Percentiles rank a stretch among this genome's conserved stretches.
These are phyloP conservation scores for Suhomyces emberorum DNA, from an alignment of 805 yeast species.

Conservation along the genomic window DNA sequence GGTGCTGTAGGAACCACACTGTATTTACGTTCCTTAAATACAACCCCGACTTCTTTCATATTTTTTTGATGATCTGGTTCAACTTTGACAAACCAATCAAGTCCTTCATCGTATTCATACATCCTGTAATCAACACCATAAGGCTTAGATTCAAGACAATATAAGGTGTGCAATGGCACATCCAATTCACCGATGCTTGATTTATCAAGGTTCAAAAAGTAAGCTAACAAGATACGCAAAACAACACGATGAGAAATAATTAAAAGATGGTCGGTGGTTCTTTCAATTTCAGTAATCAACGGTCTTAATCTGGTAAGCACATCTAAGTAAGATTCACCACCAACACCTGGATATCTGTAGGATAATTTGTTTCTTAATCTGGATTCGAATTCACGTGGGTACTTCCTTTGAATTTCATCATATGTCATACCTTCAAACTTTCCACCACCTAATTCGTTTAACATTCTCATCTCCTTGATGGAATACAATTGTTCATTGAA, in stretches of 20 bases:
- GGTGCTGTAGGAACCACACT: slow-evolving; percentile 80
- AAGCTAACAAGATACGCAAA: slow-evolving; percentile 80
- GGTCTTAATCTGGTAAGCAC: slow-evolving; percentile 89
- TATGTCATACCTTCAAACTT: slow-evolving; percentile 91
- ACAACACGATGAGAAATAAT: slow-evolving; percentile 90
- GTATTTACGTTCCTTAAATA: slow-evolving; percentile 64
- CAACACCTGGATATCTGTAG: slow-evolving; percentile 94
- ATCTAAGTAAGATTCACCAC: slow-evolving; percentile 94
- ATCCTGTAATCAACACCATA: slow-evolving; percentile 93
- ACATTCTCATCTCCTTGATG: slow-evolving; percentile 85
- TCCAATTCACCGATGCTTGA: slow-evolving; percentile 85
- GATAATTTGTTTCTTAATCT: slow-evolving; percentile 74
- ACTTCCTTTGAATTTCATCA: slow-evolving; percentile 67
- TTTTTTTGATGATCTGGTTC: slow-evolving; percentile 53
- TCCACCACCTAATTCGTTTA: slow-evolving; percentile 93
- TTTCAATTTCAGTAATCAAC: slow-evolving; percentile 85
- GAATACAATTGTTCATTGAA: slow-evolving; percentile 75
- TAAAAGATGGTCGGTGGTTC: slow-evolving; percentile 83
- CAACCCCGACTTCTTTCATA: slow-evolving; percentile 68
- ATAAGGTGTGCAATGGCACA: slow-evolving; percentile 88
- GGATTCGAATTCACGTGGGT: slow-evolving; percentile 76
- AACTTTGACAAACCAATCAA: slow-evolving; percentile 75
- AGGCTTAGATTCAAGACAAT: slow-evolving; percentile 87
- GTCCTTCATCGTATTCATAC: slow-evolving; percentile 77
- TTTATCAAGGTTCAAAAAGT: slow-evolving; percentile 77